Evolutionary conservation across 192 early-diverging fungal genomes (phyloP), one percentile per base, ranked within the genome.

Genomic region (Funneliformis mosseae): DNA sequence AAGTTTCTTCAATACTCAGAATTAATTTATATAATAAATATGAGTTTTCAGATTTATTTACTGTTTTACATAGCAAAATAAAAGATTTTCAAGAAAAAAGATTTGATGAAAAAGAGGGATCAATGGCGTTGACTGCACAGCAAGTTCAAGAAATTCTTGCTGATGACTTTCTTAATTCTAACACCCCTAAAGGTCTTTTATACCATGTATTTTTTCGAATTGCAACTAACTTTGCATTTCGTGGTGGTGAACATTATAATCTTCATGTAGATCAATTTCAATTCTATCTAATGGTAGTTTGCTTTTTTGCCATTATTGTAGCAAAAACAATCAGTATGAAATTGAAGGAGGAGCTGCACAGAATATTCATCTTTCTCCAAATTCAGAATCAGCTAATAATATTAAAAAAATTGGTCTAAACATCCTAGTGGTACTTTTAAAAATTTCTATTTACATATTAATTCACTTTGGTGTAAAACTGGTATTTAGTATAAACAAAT

Each of bases 41-140:
- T 50, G 33, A 39, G 25, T 73, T 73, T 74, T 23, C 72, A 55
- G n/a, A n/a, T n/a, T n/a, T n/a, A n/a, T n/a, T n/a, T n/a, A n/a
- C n/a, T n/a, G n/a, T n/a, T n/a, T n/a, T n/a, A n/a, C n/a, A n/a
- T n/a, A n/a, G n/a, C n/a, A n/a, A n/a, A n/a, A n/a, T n/a, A n/a
- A n/a, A n/a, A n/a, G n/a, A n/a, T n/a, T n/a, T n/a, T n/a, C n/a
- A n/a, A n/a, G n/a, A n/a, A n/a, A n/a, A n/a, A n/a, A n/a, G n/a
- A n/a, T n/a, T n/a, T n/a, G n/a, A n/a, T n/a, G n/a, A n/a, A n/a
- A n/a, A n/a, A n/a, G n/a, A n/a, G n/a, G n/a, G n/a, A n/a, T n/a
- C n/a, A n/a, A n/a, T n/a, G n/a, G n/a, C n/a, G n/a, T n/a, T n/a
- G n/a, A n/a, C n/a, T n/a, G n/a, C n/a, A n/a, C n/a, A n/a, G n/a